phyloP scores from a whole-genome alignment of 116 monocot genomes.

The Papilionanthe hybrid region DNA sequence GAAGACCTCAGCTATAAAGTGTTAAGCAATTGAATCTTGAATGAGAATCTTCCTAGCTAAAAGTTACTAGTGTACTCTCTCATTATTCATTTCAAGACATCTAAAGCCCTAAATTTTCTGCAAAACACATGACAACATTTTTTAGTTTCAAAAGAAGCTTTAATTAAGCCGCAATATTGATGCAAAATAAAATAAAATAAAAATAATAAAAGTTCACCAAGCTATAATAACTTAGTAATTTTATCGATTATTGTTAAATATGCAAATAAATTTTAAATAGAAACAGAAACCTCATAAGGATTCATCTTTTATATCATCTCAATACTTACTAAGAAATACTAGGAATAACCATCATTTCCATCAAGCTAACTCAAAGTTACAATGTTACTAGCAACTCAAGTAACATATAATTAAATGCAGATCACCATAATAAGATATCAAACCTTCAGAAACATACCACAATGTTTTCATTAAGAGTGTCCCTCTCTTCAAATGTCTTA shows the following conservation, averaged over 20 bases:
- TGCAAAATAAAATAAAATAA: background rate
- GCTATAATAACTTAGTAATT: background rate
- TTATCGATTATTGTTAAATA: background rate
- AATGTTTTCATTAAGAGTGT: constrained; percentile 80
- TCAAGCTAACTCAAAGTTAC: background rate
- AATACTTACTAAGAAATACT: background rate
- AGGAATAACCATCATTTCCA: background rate
- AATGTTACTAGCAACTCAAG: background rate
- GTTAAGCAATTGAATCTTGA: no score
- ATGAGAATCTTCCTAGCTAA: no score
- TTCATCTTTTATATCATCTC: background rate
- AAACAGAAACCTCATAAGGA: background rate
- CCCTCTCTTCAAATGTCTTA: constrained; percentile 87
- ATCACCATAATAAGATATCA: background rate
- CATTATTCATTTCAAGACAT: background rate
- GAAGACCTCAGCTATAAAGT: no score
- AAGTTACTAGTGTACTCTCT: background rate
- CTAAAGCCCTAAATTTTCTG: background rate
- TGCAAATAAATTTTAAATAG: background rate
- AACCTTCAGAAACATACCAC: constrained; percentile 41
- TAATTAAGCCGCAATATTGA: background rate
- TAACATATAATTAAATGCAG: background rate
- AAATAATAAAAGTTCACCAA: background rate
- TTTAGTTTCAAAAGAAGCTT: background rate
- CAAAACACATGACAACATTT: background rate